Conservation (phyloP, 1,139 yeast species). For the Suhomyces bokatorum region DNA sequence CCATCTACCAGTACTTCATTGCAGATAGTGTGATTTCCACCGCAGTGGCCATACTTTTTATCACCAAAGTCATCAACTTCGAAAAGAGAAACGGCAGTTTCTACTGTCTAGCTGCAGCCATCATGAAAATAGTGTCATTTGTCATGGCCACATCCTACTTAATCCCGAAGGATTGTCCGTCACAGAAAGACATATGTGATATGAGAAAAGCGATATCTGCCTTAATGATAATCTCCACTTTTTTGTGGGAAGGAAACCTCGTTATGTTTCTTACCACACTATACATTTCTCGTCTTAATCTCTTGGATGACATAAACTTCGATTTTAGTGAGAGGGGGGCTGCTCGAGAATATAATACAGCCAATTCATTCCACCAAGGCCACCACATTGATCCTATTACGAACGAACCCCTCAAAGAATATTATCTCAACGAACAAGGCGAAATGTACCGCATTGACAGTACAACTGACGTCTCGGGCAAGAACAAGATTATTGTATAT, state of each 20-base stretch:
- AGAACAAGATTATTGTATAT: slow-evolving; percentile 38
- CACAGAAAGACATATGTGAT: slow-evolving; percentile 26
- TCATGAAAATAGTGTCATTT: slow-evolving; percentile 37
- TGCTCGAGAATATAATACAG: slow-evolving; percentile 9
- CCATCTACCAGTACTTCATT: slow-evolving; percentile 39
- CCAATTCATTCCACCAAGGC: slow-evolving; percentile 1
- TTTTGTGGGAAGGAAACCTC: slow-evolving; percentile 42
- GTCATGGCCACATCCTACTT: slow-evolving; percentile 31
- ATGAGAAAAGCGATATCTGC: slow-evolving; percentile 41
- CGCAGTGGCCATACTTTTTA: slow-evolving; percentile 36
- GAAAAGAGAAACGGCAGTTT: slow-evolving; percentile 47
- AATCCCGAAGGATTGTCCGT: slow-evolving; percentile 27
- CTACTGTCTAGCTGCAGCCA: slow-evolving; percentile 38
- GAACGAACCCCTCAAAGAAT: slow-evolving; percentile 25
- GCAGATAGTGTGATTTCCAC: slow-evolving; percentile 41
- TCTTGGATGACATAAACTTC: slow-evolving; percentile 39
- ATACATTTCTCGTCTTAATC: slow-evolving; percentile 41
- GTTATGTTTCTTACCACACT: slow-evolving; percentile 44
- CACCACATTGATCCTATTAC: slow-evolving; percentile 11
- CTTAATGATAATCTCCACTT: slow-evolving; percentile 40
- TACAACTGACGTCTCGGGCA: slow-evolving; percentile 24
- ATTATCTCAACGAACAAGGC: slow-evolving; percentile 34
- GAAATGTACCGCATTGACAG: slow-evolving; percentile 38
- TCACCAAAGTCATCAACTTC: slow-evolving; percentile 37
- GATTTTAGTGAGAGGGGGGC: slow-evolving; percentile 32